Conservation (phyloP, 1,139 yeast species). For the Blastobotrys arbuscula region DNA sequence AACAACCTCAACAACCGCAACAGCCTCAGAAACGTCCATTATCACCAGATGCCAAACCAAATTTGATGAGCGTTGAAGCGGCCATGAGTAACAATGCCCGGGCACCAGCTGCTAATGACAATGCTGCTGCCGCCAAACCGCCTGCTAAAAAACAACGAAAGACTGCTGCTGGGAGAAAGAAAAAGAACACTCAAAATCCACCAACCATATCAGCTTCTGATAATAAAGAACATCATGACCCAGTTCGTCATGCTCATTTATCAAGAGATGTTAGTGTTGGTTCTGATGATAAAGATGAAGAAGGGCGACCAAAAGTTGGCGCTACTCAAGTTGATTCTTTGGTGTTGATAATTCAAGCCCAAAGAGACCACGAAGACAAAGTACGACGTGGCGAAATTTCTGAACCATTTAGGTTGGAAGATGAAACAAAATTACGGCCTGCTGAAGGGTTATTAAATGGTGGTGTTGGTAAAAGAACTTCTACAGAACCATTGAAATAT, state of each 20-base stretch:
- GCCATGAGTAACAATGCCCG: neutral
- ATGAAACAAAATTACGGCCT: constrained; percentile 44
- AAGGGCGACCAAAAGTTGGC: constrained; percentile 53
- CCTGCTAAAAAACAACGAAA: constrained; percentile 9
- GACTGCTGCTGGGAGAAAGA: neutral
- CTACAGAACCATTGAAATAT: constrained; percentile 33
- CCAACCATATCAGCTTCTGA: constrained; percentile 2
- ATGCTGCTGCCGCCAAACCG: neutral
- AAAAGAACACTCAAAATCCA: constrained; percentile 1
- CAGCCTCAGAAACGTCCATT: neutral
- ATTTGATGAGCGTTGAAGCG: constrained; percentile 9
- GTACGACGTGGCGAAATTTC: constrained; percentile 25
- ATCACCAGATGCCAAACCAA: neutral
- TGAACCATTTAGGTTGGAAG: constrained; percentile 26
- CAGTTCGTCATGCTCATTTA: constrained; percentile 2
- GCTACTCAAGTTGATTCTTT: constrained; percentile 85
- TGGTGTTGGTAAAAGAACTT: constrained; percentile 68
- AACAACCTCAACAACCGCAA: constrained; percentile 8
- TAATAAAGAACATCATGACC: constrained; percentile 5
- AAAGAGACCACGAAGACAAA: constrained; percentile 57
- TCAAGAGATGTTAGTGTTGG: neutral
- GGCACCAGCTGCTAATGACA: neutral
- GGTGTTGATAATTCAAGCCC: constrained; percentile 85
- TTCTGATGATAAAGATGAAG: neutral
- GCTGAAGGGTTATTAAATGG: constrained; percentile 67